phyloP scores from a whole-genome alignment of 2,329 filamentous ascomycete genomes.

The Ploettnerulaceae sp. region DNA sequence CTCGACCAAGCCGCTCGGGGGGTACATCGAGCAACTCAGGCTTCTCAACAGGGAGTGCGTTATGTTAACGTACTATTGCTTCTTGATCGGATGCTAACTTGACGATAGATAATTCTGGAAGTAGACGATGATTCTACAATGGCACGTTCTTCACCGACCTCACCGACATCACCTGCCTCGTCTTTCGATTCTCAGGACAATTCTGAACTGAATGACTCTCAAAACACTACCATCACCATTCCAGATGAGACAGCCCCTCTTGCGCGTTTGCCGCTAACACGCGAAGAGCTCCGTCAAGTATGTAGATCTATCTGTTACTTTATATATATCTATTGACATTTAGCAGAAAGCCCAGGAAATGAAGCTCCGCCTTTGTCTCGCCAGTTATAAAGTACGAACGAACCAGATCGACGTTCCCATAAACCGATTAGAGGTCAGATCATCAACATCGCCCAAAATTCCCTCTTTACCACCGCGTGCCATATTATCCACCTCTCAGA shows the following conservation, averaged over 20 bases:
- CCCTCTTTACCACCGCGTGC: not conserved
- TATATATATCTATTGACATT: not conserved
- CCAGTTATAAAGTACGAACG: slow-evolving; percentile 70
- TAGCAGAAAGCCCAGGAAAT: slow-evolving; percentile 59
- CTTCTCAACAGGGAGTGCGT: not conserved
- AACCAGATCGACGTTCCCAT: slow-evolving; percentile 65
- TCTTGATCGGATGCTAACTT: not conserved
- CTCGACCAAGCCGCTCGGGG: not conserved
- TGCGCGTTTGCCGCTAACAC: slow-evolving; percentile 5
- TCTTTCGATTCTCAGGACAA: slow-evolving; percentile 12
- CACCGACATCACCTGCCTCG: slow-evolving; percentile 5
- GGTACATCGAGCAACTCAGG: not conserved
- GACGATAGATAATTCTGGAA: not conserved
- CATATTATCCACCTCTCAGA: not conserved
- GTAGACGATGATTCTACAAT: not conserved
- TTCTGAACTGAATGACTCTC: slow-evolving; percentile 23
- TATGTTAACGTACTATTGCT: not conserved
- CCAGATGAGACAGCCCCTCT: slow-evolving; percentile 15
- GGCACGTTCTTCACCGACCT: slow-evolving; percentile 3
- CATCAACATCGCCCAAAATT: slow-evolving; percentile 6
- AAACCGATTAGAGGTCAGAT: slow-evolving; percentile 48
- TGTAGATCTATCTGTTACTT: not conserved
- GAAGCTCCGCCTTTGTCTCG: slow-evolving; percentile 63
- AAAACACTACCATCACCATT: slow-evolving; percentile 26
- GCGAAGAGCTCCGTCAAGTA: slow-evolving; percentile 21